These are phyloP conservation scores for Tetradesmus lagerheimii DNA, from an alignment of 139 green algal genomes.

Conservation along the genomic window DNA sequence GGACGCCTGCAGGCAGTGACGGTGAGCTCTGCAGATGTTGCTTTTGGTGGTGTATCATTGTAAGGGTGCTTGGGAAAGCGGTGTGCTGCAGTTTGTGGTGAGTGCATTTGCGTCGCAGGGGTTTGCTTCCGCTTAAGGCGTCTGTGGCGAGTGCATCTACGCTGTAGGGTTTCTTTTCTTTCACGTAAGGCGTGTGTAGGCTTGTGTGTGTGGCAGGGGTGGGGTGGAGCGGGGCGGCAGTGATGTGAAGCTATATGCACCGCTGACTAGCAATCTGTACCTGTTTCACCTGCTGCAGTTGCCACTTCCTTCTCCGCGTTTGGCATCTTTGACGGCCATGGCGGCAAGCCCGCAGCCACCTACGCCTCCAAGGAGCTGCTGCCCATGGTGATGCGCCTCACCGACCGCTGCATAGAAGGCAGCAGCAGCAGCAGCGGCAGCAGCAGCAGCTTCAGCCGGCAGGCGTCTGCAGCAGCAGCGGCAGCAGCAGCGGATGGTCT, in stretches of 20 bases:
- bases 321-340: constrained; percentile 69
- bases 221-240: not conserved
- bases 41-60: not conserved
- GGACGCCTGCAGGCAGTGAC: constrained; percentile 32
- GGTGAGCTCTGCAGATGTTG: constrained; percentile 24
- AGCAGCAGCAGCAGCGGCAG: not conserved
- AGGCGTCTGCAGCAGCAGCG: constrained; percentile 1
- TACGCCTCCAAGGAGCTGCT: constrained; percentile 63
- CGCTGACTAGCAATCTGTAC: too few species aligned
- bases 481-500: not conserved
- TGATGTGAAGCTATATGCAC: constrained; percentile 57
- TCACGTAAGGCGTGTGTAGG: not conserved
- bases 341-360: constrained; percentile 58
- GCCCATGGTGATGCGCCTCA: constrained; percentile 36
- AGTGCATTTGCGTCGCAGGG: not conserved
- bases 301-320: constrained; percentile 59
- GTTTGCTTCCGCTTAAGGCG: too few species aligned
- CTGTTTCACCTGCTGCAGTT: not conserved
- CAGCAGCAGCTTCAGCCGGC: not conserved
- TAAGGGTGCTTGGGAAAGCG: not conserved
- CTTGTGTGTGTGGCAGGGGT: not conserved
- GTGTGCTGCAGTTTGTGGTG: not conserved
- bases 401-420: constrained; percentile 49
- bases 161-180: too few species aligned
- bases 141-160: too few species aligned